Evolutionary conservation across 192 early-diverging fungal genomes (phyloP), one percentile per base, ranked within the genome.

Genomic region (Bifiguratus adelaidae): DNA sequence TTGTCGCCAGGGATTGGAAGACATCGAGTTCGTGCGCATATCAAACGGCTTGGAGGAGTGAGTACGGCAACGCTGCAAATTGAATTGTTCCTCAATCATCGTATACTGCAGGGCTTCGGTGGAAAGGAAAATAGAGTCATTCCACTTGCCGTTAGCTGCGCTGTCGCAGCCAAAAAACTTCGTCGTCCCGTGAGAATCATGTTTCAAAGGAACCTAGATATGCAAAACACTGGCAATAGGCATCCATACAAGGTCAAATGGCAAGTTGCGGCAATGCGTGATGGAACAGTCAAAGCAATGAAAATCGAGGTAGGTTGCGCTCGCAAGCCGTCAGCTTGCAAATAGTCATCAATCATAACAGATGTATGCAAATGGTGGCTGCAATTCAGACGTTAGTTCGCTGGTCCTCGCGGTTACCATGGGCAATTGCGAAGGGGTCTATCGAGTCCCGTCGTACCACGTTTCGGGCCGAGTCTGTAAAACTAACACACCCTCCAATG

Each of bases 141-240:
- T 18, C 70, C 76, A 32, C 52, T 92, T 13, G 45, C 78, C 20
- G 70, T 77, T 7, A 78, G 73, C 23, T 57, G 85, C 23, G 70
- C 85, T 2, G 70, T 91, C 36, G 86, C 78, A 5, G 74, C 86
- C 1, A 63, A 80, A 45, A 82, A 88, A 33, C 62, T 71, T 3
- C 57, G 62, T 19, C 56, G 52, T 18, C 79, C 90, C 6, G 82
- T 91, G 49, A 71, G 90, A 6, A 77, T 76, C 52, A 74, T 86
- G 72, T 74, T 88, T 53, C 76, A 85, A 36, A 77, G 90, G 49
- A 84, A 89, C 68, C 85, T 84, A 60, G 90, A 92, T 60, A 91
- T 92, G 78, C 50, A 65, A 34, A 75, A 66, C 16, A 71, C 71
- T 41, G 84, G 84, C 25, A 72, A 80, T 60, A 73, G 90, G 9